phyloP scores from a whole-genome alignment of 2,329 filamentous ascomycete genomes.

The Stromatinia cepivora region DNA sequence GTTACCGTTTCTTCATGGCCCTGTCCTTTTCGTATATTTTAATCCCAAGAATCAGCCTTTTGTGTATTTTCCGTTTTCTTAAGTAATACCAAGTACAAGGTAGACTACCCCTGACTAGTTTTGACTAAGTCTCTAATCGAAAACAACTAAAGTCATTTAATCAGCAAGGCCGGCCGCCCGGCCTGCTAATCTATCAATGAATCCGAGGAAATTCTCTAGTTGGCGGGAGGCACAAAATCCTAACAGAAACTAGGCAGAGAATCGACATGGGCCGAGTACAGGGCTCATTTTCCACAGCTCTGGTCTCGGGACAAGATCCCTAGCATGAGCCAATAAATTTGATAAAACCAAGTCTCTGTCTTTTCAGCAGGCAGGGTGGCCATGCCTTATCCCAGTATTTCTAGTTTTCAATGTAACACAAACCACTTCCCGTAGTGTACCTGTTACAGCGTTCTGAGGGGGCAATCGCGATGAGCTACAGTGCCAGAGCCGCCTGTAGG shows the following conservation, averaged over 20 bases:
- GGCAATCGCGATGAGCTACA: background rate
- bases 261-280: constrained; percentile 1
- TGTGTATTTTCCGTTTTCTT: background rate
- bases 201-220: background rate
- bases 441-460: background rate
- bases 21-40: background rate
- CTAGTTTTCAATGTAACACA: constrained; percentile 12
- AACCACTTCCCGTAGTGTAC: background rate
- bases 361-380: constrained; percentile 1
- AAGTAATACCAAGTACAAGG: background rate
- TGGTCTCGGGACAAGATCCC: constrained; percentile 21
- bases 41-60: background rate
- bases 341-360: background rate
- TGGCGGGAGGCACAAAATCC: constrained; percentile 6
- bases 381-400: constrained; percentile 5
- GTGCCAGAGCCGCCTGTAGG: background rate
- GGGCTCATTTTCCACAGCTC: constrained; percentile 15
- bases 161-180: background rate
- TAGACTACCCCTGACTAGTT: constrained; percentile 22
- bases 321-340: constrained; percentile 1
- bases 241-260: background rate
- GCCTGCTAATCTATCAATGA: constrained; percentile 15
- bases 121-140: background rate
- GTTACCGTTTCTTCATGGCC: background rate
- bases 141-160: constrained; percentile 1